A percentile compares a stretch with the other conserved stretches of the same genome.
Conservation (phyloP, 208 protist genomes). For the Trypanosoma theileri region DNA sequence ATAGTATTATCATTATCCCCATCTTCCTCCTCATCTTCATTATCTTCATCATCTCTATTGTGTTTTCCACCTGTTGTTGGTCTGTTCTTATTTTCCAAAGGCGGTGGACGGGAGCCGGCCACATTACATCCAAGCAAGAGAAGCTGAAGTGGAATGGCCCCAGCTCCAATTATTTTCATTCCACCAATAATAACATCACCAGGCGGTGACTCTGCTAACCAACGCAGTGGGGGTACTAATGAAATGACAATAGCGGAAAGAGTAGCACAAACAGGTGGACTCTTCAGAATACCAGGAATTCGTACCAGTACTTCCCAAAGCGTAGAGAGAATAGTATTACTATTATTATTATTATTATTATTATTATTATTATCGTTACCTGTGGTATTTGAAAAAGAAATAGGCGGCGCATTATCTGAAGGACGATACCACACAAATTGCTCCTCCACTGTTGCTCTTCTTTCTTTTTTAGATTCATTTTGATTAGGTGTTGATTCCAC, state of each 20-base stretch:
- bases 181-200: constrained; percentile 55
- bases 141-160: constrained; percentile 63
- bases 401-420: not conserved
- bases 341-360: not conserved
- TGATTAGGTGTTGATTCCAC: not conserved
- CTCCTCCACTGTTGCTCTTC: constrained; percentile 8
- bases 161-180: constrained; percentile 49
- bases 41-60: not conserved
- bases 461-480: not conserved
- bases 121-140: constrained; percentile 62
- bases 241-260: constrained; percentile 61
- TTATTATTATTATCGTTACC: not conserved
- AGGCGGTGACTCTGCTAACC: constrained; percentile 41
- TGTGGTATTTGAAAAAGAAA: not conserved
- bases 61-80: constrained; percentile 10
- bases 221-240: constrained; percentile 62
- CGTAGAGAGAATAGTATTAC: not conserved
- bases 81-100: constrained; percentile 8
- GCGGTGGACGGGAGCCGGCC: not conserved
- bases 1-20: not conserved
- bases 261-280: constrained; percentile 46
- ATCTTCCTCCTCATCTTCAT: constrained; percentile 14
- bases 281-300: constrained; percentile 32
- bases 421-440: constrained; percentile 22
- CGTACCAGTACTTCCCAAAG: constrained; percentile 16